Conservation (phyloP, 148 eudicot species). For the Rhododendron ferrugineum region DNA sequence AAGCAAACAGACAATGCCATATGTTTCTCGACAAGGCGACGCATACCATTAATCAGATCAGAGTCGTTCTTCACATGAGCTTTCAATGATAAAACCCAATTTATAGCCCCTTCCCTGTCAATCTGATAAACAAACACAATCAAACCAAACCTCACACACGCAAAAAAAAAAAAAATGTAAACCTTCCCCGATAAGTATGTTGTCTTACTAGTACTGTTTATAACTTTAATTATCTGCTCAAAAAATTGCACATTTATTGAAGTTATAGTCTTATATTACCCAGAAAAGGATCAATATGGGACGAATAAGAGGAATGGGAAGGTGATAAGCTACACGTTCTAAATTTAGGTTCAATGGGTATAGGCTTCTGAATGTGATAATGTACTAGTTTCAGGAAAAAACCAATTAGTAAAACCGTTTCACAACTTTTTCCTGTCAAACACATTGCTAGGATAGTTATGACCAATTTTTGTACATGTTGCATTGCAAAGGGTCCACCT, state of each 20-base stretch:
- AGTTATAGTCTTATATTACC: not conserved
- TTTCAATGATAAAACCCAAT: slow-evolving; percentile 85
- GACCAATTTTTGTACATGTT: not conserved
- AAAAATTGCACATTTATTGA: not conserved
- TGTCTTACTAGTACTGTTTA: not conserved
- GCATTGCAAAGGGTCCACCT: not conserved
- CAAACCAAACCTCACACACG: not conserved
- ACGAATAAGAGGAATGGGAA: not conserved
- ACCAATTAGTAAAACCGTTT: not conserved
- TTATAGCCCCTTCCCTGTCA: slow-evolving; percentile 52
- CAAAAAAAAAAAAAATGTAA: not conserved
- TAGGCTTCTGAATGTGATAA: not conserved
- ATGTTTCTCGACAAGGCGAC: not conserved
- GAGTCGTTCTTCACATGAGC: slow-evolving; percentile 45
- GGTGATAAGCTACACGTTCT: not conserved
- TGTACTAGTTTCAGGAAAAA: not conserved
- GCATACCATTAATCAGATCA: slow-evolving; percentile 42
- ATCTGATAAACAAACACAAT: slow-evolving; percentile 39
- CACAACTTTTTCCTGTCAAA: not conserved
- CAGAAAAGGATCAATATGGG: not conserved
- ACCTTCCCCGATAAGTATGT: not conserved
- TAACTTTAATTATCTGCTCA: not conserved
- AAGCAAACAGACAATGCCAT: not conserved
- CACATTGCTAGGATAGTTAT: not conserved
- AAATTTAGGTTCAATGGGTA: not conserved